phyloP scores from a whole-genome alignment of 345 rosid genomes.

The Schrenkiella parvula region DNA sequence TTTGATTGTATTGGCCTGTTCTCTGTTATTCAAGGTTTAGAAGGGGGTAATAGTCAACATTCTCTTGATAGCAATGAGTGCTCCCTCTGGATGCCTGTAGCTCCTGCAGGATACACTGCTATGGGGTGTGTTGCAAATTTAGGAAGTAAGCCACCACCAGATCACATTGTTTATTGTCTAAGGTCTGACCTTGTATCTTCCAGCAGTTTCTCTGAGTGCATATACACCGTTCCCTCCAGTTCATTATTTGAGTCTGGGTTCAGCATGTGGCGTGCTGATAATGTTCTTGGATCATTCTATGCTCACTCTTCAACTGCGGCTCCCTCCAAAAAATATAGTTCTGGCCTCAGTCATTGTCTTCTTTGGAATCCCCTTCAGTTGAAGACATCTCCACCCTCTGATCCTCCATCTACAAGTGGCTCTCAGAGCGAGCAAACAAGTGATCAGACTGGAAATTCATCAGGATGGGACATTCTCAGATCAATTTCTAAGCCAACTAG shows the following conservation, averaged over 20 bases:
- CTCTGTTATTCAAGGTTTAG: slow-evolving; percentile 56
- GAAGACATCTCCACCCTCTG: slow-evolving; percentile 40
- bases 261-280: slow-evolving; percentile 93
- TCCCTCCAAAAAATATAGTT: slow-evolving; percentile 54
- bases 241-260: slow-evolving; percentile 58
- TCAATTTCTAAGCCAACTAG: slow-evolving; percentile 67
- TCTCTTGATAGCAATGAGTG: slow-evolving; percentile 50
- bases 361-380: slow-evolving; percentile 62
- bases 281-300: slow-evolving; percentile 85
- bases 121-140: slow-evolving; percentile 86
- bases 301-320: slow-evolving; percentile 61
- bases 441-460: slow-evolving; percentile 49
- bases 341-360: slow-evolving; percentile 73
- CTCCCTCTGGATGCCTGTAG: slow-evolving; percentile 95
- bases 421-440: slow-evolving; percentile 41
- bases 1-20: slow-evolving; percentile 63
- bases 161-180: slow-evolving; percentile 80
- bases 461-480: slow-evolving; percentile 82
- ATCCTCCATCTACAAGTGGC: slow-evolving; percentile 31
- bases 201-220: slow-evolving; percentile 78
- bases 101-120: slow-evolving; percentile 83
- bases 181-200: slow-evolving; percentile 96
- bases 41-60: slow-evolving; percentile 33
- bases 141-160: slow-evolving; percentile 79
- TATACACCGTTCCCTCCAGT: slow-evolving; percentile 49